Base-by-base conservation (phyloP, 1,139 yeast genomes). In the Suhomyces maxii region DNA sequence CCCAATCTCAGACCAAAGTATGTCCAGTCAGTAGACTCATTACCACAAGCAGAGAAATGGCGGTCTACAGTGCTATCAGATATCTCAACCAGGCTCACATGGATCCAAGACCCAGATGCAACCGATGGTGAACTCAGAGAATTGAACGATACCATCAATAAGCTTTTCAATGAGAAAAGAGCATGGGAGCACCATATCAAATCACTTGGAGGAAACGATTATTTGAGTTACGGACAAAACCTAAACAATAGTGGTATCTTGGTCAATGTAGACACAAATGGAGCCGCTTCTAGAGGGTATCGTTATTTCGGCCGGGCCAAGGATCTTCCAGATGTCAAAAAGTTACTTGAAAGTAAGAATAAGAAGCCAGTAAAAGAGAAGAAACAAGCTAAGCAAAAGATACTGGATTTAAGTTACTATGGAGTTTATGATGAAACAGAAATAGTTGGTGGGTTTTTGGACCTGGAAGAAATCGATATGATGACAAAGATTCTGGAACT, bases 251-350 rank as follows among this genome's bases (percentile, higher is more conserved):
- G 63, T 10, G 74, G 72, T 3, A 51, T 58, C 8, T 37, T 53
- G 31, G 60, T 59, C 39, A 50, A 51, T n/a, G 48, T 56, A 9
- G 53, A 55, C 26, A 18, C 39, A 9, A 34, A 34, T 3, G 50
- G 48, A 12, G 60, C 71, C 12, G 14, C 40, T 13, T 41, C 45
- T 2, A 69, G 80, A 42, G 88, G 90, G 1, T 83, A 82, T 56
- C 67, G 87, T 52, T 90, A 88, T 63, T 90, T 82, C 66, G 97
- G 97, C 0, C 67, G 96, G 41, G 96, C 97, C 0, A 76, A 81
- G 45, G 95, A 89, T 40, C 66, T 90, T 11, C 88, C 91, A 0
- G 96, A 89, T 53, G 91, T 86, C 4, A 77, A 80, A 50, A 77
- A 79, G 50, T 53, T 82, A 33, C 55, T 84, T 30, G 69, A 75